A percentile compares a stretch with the other conserved stretches of the same genome.
These are phyloP conservation scores for Plasmopara halstedii DNA, from an alignment of 352 stramenopile genomes.

Conservation along the genomic window DNA sequence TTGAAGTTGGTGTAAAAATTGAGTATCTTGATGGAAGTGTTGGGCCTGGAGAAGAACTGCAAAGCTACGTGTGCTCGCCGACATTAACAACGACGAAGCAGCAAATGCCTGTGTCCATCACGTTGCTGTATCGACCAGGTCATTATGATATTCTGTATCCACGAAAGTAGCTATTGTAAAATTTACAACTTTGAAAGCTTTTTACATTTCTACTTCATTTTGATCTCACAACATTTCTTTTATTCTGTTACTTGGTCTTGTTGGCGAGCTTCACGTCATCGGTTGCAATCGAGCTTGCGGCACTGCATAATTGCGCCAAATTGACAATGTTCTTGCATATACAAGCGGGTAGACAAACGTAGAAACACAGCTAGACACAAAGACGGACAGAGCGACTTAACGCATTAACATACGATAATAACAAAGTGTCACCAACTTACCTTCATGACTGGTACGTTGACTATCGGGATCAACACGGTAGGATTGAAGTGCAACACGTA, in stretches of 20 bases:
- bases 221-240: neutral
- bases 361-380: conserved; percentile 59
- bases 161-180: conserved; percentile 7
- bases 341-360: conserved; percentile 84
- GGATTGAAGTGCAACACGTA: conserved; percentile 86
- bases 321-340: conserved; percentile 92
- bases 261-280: conserved; percentile 48
- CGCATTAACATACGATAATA: neutral
- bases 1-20: conserved; percentile 84
- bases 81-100: conserved; percentile 5
- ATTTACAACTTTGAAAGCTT: neutral
- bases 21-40: conserved; percentile 91
- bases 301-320: conserved; percentile 84
- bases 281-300: conserved; percentile 67
- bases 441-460: conserved; percentile 48
- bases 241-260: conserved; percentile 39
- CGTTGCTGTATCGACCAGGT: conserved; percentile 90
- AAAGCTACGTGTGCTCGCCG: conserved; percentile 57
- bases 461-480: conserved; percentile 42
- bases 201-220: neutral
- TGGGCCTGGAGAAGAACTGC: conserved; percentile 31
- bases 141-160: conserved; percentile 95
- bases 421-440: conserved; percentile 16
- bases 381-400: neutral
- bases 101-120: conserved; percentile 35